Conservation (phyloP, 1,139 yeast species). For the Geotrichum bryndzae region DNA sequence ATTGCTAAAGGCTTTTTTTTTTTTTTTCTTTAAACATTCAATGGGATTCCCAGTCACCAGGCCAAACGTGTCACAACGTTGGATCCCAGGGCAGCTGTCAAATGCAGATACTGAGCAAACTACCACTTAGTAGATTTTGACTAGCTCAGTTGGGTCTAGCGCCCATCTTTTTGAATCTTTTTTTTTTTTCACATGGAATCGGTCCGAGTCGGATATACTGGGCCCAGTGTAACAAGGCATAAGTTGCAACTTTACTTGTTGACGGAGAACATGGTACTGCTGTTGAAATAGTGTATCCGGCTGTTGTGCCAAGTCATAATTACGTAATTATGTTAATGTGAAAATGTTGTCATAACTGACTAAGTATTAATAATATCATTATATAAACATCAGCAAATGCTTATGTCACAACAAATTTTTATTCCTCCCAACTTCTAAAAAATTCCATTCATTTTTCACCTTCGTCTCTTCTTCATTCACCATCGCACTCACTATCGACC, state of each 20-base stretch:
- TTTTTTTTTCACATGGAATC: not conserved
- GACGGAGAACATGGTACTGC: too few species aligned
- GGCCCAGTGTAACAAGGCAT: not conserved
- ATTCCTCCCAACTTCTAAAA: constrained; percentile 7
- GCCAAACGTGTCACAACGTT: not conserved
- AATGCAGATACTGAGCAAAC: not conserved
- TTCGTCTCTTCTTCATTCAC: not conserved
- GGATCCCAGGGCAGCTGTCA: not conserved
- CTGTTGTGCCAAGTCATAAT: not conserved
- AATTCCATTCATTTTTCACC: not conserved
- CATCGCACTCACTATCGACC: not conserved
- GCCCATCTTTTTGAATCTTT: not conserved
- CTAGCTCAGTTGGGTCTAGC: not conserved
- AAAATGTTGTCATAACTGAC: not conserved
- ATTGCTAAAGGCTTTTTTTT: not conserved
- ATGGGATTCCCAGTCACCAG: not conserved
- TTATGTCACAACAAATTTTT: constrained; percentile 6
- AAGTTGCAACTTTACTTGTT: not conserved
- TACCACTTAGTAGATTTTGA: not conserved
- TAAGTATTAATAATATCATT: not conserved
- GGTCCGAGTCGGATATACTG: not conserved
- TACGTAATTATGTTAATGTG: too few species aligned
- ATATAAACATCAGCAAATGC: not conserved
- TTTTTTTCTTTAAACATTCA: not conserved
- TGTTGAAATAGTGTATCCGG: too few species aligned